Evolutionary conservation across 352 stramenopile genomes (phyloP), one percentile per base, ranked within the genome.

Genomic region (Pythium sukuiense): DNA sequence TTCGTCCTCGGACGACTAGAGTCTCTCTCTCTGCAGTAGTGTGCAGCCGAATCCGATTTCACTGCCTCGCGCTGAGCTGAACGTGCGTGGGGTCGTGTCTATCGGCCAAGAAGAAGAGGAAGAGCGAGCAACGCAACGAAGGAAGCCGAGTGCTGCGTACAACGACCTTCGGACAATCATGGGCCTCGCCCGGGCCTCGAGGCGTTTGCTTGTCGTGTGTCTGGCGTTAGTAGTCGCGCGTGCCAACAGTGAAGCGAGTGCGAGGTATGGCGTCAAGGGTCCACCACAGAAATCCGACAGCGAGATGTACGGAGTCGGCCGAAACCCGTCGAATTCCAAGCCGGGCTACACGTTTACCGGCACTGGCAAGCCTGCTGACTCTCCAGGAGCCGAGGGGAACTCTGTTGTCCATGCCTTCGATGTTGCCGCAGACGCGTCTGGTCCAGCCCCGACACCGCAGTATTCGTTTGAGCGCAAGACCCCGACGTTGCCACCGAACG

Each of bases 391-490:
- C 32, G 32, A 49, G 3, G 58, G 58, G 13, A 64, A 64, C 48
- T 50, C 27, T 30, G 58, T 26, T 4, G 58, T 64, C 11, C 58
- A 64, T 20, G 26, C 45, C 26, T 41, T 57, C 4, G 58, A 64
- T 11, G 12, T 57, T 0, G 32, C 29, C 7, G 30, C 18, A 8
- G 58, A 63, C n/a, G 52, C 53, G 1, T 16, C 39, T 16, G 12
- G 39, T 12, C 46, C 46, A 6, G 39, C 58, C 6, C 58, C 58
- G 3, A 53, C 26, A 7, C 55, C 55, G 20, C 6, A 37, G 30
- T 56, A 35, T 29, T 57, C 58, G 20, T 56, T 64, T 18, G 46
- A 33, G 46, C 46, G 58, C 2, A 29, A 58, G 18, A 64, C 58
- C 12, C 58, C 58, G 8, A 64, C 58, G 13, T n/a, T 64, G 29